Evolutionary conservation across 2,329 filamentous ascomycete species (phyloP).

Genomic region (Nothophoma quercina): DNA sequence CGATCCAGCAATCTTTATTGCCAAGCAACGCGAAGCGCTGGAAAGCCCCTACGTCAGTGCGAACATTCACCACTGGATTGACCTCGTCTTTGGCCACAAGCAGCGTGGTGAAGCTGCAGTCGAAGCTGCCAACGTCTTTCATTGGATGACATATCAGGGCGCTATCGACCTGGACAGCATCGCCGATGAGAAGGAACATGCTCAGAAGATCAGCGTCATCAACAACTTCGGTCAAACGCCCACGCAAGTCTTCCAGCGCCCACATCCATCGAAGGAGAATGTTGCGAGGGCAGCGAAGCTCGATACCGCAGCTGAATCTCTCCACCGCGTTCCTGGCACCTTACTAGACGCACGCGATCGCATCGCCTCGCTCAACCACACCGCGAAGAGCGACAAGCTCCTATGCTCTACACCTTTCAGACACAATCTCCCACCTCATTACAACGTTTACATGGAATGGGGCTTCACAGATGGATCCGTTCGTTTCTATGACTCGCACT

Average conservation of each 20-base stretch:
- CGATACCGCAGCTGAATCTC: constrained; percentile 77
- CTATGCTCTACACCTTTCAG: constrained; percentile 85
- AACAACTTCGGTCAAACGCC: constrained; percentile 99
- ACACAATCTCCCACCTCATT: constrained; percentile 83
- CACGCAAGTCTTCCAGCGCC: constrained; percentile 86
- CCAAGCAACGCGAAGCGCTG: constrained; percentile 92
- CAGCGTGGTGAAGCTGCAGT: constrained; percentile 92
- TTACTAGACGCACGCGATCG: constrained; percentile 78
- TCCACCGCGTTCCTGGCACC: constrained; percentile 80
- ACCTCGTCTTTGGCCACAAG: constrained; percentile 92
- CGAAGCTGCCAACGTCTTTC: constrained; percentile 93
- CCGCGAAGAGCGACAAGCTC: constrained; percentile 80
- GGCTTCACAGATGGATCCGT: constrained; percentile 93
- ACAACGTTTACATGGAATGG: constrained; percentile 95
- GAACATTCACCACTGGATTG: constrained; percentile 93
- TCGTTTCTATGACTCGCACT: constrained; percentile 87
- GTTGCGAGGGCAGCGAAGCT: constrained; percentile 72
- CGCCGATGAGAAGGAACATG: constrained; percentile 82
- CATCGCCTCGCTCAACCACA: constrained; percentile 80
- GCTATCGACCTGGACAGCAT: constrained; percentile 93
- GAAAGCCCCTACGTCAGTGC: constrained; percentile 93
- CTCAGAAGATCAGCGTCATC: constrained; percentile 93
- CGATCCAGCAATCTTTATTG: constrained; percentile 92
- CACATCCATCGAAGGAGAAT: constrained; percentile 78
- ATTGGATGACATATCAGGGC: constrained; percentile 93